Evolutionary conservation across 1,284 basidiomycete genomes (phyloP), one percentile per base, ranked within the genome.

Genomic region (Cryptococcus floricola): DNA sequence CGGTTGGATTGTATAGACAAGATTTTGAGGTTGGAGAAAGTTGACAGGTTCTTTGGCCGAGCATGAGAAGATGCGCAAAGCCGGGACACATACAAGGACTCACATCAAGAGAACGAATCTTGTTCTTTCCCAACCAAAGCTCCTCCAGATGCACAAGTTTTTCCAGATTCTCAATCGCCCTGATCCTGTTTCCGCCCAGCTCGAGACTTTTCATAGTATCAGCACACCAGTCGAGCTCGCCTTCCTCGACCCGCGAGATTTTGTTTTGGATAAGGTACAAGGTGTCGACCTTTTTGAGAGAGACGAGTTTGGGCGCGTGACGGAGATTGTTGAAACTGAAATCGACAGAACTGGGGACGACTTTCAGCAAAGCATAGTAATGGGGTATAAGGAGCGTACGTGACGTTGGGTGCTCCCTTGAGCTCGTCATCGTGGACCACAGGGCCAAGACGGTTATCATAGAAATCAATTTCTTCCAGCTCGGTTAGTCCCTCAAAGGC

Each of bases 51-150:
- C 80, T 49, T 18, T 38, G 38, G 31, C 31, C 28, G 10, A 37
- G 48, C 42, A 43, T 58, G 39, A 23, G 37, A 4, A 19, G 4
- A 25, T 50, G 3, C 2, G 59, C 59, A 2, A 60, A 53, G 37
- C 67, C 23, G 3, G 42, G 31, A 27, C 44, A 50, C 44, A 49
- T 59, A 70, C 71, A 54, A 16, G 16, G 18, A 62, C 74, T 39
- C 58, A 88, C 91, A 80, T 95, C 87, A 1, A 98, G 81, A 71
- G 84, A 86, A 4, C 87, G 78, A 60, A 98, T 91, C 79, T 98
- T 97, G 77, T 98, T 98, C 81, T 98, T 98, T 10, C 95, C 95
- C 4, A 98, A 78, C 93, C 95, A 98, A 1, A 98, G 80, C 66
- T 98, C 93, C 62, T 93, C 89, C 9, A 98, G 79, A 59, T 88